A percentile compares a stretch with the other conserved stretches of the same genome.
Conservation (phyloP, 2,329 filamentous ascomycete genomes). For the Diaporthe helianthi region DNA sequence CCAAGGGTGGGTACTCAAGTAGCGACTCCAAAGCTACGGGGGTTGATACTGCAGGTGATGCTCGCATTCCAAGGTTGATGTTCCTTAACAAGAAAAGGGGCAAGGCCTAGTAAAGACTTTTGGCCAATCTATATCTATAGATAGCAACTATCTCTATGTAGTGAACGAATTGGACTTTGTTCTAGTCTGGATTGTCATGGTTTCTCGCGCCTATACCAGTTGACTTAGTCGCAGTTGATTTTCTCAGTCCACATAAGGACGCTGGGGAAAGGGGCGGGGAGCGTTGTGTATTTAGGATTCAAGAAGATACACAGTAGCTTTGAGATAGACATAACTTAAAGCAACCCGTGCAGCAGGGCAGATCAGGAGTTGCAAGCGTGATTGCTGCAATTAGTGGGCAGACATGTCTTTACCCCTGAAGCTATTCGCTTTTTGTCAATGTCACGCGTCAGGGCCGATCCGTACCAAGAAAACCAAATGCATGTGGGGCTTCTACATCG, state of each 20-base stretch:
- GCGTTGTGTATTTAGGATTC: background rate
- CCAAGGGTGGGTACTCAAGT: too few relatives aligned
- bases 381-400: background rate
- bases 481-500: background rate
- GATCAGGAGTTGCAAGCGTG: background rate
- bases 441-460: background rate
- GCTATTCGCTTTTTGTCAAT: background rate
- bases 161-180: background rate
- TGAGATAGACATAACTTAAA: too few relatives aligned
- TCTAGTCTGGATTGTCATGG: background rate
- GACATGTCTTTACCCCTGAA: background rate
- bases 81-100: too few relatives aligned
- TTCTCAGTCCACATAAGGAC: too few relatives aligned
- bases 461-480: background rate
- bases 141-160: too few relatives aligned
- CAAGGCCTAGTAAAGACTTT: too few relatives aligned
- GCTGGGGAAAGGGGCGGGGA: too few relatives aligned
- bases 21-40: too few relatives aligned
- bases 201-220: background rate
- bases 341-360: background rate
- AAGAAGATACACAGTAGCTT: background rate
- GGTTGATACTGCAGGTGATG: too few relatives aligned
- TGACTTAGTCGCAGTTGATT: background rate
- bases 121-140: too few relatives aligned
- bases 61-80: too few relatives aligned